phyloP scores from a whole-genome alignment of 495 filamentous ascomycete species.

The Trichoderma erinaceum region DNA sequence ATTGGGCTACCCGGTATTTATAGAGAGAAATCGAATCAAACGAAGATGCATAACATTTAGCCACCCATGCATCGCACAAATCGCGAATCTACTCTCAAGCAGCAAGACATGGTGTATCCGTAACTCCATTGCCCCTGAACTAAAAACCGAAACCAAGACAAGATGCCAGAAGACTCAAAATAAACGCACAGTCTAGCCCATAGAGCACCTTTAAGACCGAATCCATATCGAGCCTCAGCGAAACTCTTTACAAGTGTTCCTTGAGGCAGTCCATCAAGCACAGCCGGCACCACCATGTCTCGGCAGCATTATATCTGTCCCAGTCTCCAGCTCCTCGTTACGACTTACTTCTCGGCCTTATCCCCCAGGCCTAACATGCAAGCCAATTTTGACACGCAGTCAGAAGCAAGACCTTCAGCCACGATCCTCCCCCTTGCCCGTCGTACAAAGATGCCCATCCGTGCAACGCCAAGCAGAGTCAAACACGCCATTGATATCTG shows the following conservation, averaged over 20 bases:
- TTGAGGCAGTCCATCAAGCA: background rate
- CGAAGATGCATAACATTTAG: background rate
- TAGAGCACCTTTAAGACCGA: background rate
- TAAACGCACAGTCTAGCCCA: background rate
- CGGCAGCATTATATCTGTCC: background rate
- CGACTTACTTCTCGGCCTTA: background rate
- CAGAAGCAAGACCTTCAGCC: background rate
- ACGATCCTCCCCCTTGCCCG: background rate
- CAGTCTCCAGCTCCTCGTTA: background rate
- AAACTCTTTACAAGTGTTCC: background rate
- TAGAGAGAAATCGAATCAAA: background rate
- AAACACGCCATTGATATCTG: background rate
- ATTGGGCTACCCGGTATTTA: background rate
- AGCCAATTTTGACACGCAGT: background rate
- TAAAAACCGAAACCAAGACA: background rate
- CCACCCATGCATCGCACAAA: background rate
- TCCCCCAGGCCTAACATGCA: background rate
- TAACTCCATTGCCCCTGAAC: constrained; percentile 1
- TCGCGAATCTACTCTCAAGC: background rate
- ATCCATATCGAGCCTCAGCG: background rate
- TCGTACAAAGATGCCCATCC: background rate
- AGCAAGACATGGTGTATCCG: constrained; percentile 1
- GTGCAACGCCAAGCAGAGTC: background rate
- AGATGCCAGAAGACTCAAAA: background rate
- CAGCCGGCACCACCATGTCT: background rate